Evolutionary conservation across 305 asterid genomes (phyloP), one percentile per base, ranked within the genome.

Genomic region (Fraxinus sp.): DNA sequence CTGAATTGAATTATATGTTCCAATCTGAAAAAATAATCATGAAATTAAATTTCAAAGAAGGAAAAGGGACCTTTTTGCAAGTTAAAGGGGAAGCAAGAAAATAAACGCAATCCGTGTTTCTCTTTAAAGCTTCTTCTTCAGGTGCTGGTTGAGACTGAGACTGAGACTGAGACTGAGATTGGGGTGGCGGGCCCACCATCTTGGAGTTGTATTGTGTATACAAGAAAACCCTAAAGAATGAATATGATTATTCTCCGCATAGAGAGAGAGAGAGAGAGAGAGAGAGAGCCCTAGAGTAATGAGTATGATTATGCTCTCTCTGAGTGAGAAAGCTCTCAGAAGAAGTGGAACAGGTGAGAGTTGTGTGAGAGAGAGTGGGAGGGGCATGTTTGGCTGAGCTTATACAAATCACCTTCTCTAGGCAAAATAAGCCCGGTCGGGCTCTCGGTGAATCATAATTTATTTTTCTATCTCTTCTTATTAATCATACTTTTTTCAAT

Each of bases 1-100:
- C 74, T 66, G 10, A 66, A 10, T 66, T 66, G 37, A 66, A 66
- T 62, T 62, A 62, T 20, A 62, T 10, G 32, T 6, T 8, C 33
- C 16, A 64, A 64, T 62, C 30, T 20, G n/a, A 28, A 66, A 64
- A 66, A 62, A 22, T 62, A 24, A 22, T 22, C 71, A 20, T 10
- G 7, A 26, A 66, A 66, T 66, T 66, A 66, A 26, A 10, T 8
- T 24, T 49, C 2, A 11, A 28, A 14, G 4, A 8, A 4, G 35
- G 11, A 66, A 77, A 79, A 64, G 5, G 78, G 2, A 94, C 98
- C 97, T 94, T 94, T 90, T 94, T 94, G 93, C 98, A 95, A 55
- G 98, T 95, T 84, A 93, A 89, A 82, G 98, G 98, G 8, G 98
- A 95, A 16, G 98, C 98, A 0, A 95, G 97, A 91, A 93, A 95